A percentile compares a stretch with the other conserved stretches of the same genome.
Evolutionary conservation across 306 rosid species (phyloP).

Genomic region (Lathyrus tuberosus): DNA sequence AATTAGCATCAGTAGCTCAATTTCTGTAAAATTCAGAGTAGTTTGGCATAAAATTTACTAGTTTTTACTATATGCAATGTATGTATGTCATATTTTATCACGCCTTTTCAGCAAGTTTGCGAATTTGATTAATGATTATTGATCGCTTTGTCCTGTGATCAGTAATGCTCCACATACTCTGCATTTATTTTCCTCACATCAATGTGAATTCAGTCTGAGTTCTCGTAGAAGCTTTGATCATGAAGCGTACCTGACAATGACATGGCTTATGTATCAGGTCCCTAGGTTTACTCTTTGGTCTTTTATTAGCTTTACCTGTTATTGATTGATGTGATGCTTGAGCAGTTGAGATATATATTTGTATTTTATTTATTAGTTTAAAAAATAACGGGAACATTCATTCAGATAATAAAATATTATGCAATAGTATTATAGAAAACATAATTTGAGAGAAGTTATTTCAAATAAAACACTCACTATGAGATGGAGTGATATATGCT

Average conservation of each 20-base stretch:
- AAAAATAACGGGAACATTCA: too few relatives aligned
- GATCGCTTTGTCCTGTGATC: constrained; percentile 24
- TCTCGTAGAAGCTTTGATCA: constrained; percentile 14
- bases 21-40: constrained; percentile 55
- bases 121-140: constrained; percentile 25
- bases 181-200: not conserved
- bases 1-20: constrained; percentile 58
- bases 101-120: constrained; percentile 28
- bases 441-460: too few relatives aligned
- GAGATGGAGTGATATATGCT: too few relatives aligned
- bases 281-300: constrained; percentile 3
- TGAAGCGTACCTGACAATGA: not conserved
- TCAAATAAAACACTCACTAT: too few relatives aligned
- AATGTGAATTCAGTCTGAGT: not conserved
- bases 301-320: constrained; percentile 7
- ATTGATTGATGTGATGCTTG: constrained; percentile 3
- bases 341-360: not conserved
- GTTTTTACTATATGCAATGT: constrained; percentile 27
- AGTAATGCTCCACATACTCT: constrained; percentile 11
- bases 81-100: constrained; percentile 37
- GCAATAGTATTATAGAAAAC: too few relatives aligned
- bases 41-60: constrained; percentile 44
- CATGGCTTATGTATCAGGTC: not conserved
- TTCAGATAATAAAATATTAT: too few relatives aligned
- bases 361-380: too few relatives aligned